Evolutionary conservation across 2,329 filamentous ascomycete genomes (phyloP).

Genomic region (Domatiomyces globalis): DNA sequence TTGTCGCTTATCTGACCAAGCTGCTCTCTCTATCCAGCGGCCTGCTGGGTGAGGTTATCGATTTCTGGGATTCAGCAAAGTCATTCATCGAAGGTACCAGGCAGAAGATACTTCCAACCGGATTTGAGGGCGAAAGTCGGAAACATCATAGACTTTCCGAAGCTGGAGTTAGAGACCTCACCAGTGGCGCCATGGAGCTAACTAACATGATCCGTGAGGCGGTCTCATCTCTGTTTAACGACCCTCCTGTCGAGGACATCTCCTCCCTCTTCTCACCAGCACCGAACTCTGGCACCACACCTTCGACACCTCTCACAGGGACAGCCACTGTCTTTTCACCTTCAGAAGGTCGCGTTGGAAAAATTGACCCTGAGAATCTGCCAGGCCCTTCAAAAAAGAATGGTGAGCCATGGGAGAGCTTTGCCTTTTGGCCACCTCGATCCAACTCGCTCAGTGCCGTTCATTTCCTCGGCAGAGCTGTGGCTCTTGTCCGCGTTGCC

Average conservation of each 20-base stretch:
- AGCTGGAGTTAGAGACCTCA: constrained; percentile 56
- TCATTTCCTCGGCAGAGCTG: constrained; percentile 70
- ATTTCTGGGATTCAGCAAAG: constrained; percentile 87
- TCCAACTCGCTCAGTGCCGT: constrained; percentile 87
- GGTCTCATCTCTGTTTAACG: constrained; percentile 68
- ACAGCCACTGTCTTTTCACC: constrained; percentile 41
- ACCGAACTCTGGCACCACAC: constrained; percentile 28
- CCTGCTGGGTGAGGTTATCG: constrained; percentile 73
- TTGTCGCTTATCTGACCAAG: constrained; percentile 56
- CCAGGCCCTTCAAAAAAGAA: constrained; percentile 62
- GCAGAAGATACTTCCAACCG: constrained; percentile 63
- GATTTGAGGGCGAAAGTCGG: constrained; percentile 67
- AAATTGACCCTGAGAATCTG: constrained; percentile 61
- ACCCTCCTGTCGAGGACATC: constrained; percentile 79
- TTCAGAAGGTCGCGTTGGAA: constrained; percentile 55
- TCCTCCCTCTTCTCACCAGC: constrained; percentile 74
- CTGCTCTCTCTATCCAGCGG: constrained; percentile 63
- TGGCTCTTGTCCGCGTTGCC: constrained; percentile 70
- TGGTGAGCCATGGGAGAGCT: constrained; percentile 80
- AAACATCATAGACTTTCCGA: constrained; percentile 66
- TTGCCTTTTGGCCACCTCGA: constrained; percentile 91
- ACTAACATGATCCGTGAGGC: constrained; percentile 68
- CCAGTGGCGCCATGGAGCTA: constrained; percentile 68
- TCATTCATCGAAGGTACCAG: constrained; percentile 79
- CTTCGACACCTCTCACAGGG: constrained; percentile 53